Conservation (phyloP, 768 basidiomycete genomes). For the Lyophyllum shimeji region DNA sequence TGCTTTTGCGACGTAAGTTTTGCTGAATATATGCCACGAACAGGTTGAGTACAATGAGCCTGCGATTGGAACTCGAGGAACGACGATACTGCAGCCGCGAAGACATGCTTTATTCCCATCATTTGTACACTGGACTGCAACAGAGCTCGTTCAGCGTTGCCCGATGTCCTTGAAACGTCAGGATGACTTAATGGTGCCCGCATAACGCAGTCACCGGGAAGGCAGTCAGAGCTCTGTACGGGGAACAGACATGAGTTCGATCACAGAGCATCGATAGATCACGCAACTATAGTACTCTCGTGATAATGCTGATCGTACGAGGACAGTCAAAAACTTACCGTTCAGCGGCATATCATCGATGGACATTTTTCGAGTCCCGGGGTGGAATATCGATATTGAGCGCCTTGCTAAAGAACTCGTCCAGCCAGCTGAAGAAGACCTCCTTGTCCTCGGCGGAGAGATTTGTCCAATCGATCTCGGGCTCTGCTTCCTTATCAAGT, state of each 20-base stretch:
- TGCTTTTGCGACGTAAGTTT: no score
- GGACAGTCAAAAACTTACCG: background rate
- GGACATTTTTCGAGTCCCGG: background rate
- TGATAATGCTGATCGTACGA: background rate
- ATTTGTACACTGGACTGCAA: background rate
- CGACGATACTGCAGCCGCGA: background rate
- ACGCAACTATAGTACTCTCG: no score
- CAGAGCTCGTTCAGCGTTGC: background rate
- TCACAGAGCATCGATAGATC: background rate
- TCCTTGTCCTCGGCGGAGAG: conserved; percentile 67
- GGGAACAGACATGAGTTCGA: background rate
- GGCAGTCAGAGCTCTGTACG: background rate
- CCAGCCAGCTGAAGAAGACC: conserved; percentile 75
- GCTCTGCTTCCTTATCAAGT: conserved; percentile 13
- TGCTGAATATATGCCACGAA: background rate
- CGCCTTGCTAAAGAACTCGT: conserved; percentile 70
- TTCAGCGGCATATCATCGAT: background rate
- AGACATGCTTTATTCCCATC: background rate
- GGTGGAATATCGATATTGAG: conserved; percentile 27
- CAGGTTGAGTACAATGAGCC: background rate
- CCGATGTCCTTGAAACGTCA: background rate
- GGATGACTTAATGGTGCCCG: no score
- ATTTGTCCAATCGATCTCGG: conserved; percentile 65
- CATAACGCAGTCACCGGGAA: no score
- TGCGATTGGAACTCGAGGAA: background rate